Percentiles rank a stretch among this genome's conserved stretches.
phyloP scores from a whole-genome alignment of 805 yeast genomes.

The Wickerhamiella vanderwaltii region DNA sequence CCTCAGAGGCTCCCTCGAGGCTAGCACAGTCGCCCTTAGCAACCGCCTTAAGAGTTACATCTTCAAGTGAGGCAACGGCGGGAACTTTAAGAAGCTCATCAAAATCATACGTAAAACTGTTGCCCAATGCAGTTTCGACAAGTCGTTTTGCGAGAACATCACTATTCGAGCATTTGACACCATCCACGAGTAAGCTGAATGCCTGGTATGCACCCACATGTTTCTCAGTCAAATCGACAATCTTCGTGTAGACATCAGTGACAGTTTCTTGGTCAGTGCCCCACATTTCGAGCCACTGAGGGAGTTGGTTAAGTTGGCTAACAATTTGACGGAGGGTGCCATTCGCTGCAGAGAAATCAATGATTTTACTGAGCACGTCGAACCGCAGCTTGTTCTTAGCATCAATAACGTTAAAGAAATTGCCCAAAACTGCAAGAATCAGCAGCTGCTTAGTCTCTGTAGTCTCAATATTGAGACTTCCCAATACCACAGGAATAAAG shows the following conservation, averaged over 20 bases:
- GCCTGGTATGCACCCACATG: conserved; percentile 12
- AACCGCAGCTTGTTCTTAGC: conserved; percentile 23
- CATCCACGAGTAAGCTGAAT: conserved; percentile 19
- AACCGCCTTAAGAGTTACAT: conserved; percentile 23
- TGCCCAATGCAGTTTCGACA: conserved; percentile 20
- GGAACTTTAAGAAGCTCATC: conserved; percentile 24
- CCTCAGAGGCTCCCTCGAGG: conserved; percentile 11
- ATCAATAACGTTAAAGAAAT: conserved; percentile 31
- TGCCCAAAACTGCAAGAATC: conserved; percentile 28
- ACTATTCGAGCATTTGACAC: conserved; percentile 13
- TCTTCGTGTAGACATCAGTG: conserved; percentile 21
- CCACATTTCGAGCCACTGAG: conserved; percentile 32
- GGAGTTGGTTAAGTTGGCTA: conserved; percentile 29
- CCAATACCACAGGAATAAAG: conserved; percentile 24
- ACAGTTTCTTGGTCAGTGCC: conserved; percentile 20
- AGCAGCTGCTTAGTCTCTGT: conserved; percentile 22
- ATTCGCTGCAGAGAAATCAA: conserved; percentile 27
- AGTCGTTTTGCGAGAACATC: conserved; percentile 19
- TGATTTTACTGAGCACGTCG: conserved; percentile 25
- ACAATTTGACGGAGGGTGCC: conserved; percentile 26
- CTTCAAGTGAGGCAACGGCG: conserved; percentile 23
- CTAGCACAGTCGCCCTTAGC: conserved; percentile 25
- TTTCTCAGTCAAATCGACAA: conserved; percentile 19
- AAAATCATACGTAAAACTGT: conserved; percentile 23
- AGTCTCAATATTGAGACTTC: conserved; percentile 22